phyloP scores from a whole-genome alignment of 345 rosid genomes.

The Salix dunnii region DNA sequence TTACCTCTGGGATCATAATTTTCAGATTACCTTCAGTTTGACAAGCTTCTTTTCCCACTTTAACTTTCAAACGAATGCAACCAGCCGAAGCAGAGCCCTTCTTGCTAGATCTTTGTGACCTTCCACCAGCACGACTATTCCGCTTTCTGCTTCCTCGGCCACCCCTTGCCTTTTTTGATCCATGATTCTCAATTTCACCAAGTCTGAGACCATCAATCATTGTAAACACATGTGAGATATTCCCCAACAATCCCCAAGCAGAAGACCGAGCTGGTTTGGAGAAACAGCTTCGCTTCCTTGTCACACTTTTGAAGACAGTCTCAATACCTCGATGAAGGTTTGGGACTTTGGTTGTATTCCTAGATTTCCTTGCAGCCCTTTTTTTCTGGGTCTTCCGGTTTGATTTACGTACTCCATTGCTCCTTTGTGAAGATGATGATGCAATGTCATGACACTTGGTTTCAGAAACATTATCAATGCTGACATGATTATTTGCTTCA shows the following conservation, averaged over 20 bases:
- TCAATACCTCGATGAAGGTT: slow-evolving; percentile 24
- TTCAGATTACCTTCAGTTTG: slow-evolving; percentile 29
- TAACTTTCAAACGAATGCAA: slow-evolving; percentile 75
- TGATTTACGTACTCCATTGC: slow-evolving; percentile 40
- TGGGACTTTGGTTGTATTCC: slow-evolving; percentile 36
- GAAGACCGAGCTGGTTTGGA: slow-evolving; percentile 66
- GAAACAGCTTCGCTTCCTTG: slow-evolving; percentile 67
- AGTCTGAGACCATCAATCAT: slow-evolving; percentile 34
- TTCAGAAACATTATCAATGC: slow-evolving; percentile 41
- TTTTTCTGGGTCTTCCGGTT: slow-evolving; percentile 36
- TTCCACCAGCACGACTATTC: slow-evolving; percentile 27
- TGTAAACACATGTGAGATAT: slow-evolving; percentile 42
- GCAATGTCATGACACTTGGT: slow-evolving; percentile 25
- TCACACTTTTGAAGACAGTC: slow-evolving; percentile 30
- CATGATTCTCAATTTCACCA: slow-evolving; percentile 34
- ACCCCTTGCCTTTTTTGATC: slow-evolving; percentile 33
- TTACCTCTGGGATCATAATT: slow-evolving; percentile 35
- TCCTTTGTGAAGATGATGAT: slow-evolving; percentile 42
- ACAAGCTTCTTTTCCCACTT: slow-evolving; percentile 59
- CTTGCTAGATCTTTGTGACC: slow-evolving; percentile 33
- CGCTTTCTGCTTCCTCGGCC: slow-evolving; percentile 33
- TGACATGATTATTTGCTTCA: slow-evolving; percentile 39
- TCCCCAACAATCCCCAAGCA: slow-evolving; percentile 61
- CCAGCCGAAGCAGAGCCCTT: slow-evolving; percentile 35
- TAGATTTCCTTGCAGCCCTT: slow-evolving; percentile 37